Evolutionary conservation across 345 rosid genomes (phyloP), one percentile per base, ranked within the genome.

Genomic region (Tarenaya hassleriana): DNA sequence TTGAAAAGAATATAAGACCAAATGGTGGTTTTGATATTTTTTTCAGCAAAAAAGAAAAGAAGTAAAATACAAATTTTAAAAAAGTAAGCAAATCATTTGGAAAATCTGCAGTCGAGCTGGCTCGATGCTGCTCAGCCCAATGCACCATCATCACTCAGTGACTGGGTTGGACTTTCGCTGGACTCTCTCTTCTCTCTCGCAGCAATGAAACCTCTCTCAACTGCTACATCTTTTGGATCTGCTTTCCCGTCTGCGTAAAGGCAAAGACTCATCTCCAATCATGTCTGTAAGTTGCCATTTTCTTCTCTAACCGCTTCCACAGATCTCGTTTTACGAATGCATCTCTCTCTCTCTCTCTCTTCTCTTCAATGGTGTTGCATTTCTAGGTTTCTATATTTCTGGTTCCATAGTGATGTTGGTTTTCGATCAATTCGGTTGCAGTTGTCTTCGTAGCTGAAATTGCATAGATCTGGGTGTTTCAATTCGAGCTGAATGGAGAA

Each of bases 201-300:
- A 24, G 5, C 29, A 24, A 24, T 24, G 29, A 5, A 24, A 24
- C 37, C 50, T 52, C 47, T 13, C 50, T 19, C 63, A 66, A 34
- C 70, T 66, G 70, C 70, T 66, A 58, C 70, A 43, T 56, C 56
- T 33, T 47, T 51, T 63, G 64, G 69, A 65, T 65, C 69, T 58
- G 29, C 29, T 31, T 46, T 47, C 27, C 38, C 46, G 13, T 66
- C 61, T 66, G 71, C 71, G 71, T 66, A 66, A 66, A 66, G 71
- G 41, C 66, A 66, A 66, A 66, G 71, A 34, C 47, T 66, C 61
- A 14, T 53, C 42, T 39, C 61, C 47, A 19, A 17, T 50, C 21
- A 8, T 3, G 5, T 15, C 55, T 48, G 52, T 16, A 18, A 16
- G 42, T 39, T 7, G 14, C 45, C 52, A 7, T 45, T 14, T 33